phyloP scores from a whole-genome alignment of 2,329 filamentous ascomycete genomes.

The Biscogniauxia marginata region DNA sequence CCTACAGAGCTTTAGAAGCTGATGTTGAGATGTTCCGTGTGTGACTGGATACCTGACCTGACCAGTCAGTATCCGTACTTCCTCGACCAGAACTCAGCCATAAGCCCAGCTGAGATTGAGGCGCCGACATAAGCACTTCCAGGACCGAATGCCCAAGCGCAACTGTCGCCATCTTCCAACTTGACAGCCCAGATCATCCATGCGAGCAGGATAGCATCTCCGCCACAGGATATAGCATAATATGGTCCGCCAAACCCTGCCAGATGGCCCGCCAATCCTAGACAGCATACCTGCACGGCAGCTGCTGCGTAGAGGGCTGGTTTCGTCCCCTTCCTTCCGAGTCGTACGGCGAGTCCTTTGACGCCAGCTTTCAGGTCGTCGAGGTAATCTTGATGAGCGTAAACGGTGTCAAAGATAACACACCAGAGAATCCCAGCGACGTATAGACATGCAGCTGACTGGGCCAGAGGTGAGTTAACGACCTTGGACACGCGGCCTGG shows the following conservation, averaged over 20 bases:
- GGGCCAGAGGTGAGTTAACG: background rate
- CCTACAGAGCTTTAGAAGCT: too few species aligned
- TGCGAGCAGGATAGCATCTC: background rate
- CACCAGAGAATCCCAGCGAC: conserved; percentile 4
- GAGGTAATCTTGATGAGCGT: conserved; percentile 44
- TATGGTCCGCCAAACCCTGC: conserved; percentile 1
- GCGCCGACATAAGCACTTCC: conserved; percentile 2
- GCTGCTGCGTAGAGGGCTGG: background rate
- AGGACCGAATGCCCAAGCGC: background rate
- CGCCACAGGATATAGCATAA: conserved; percentile 5
- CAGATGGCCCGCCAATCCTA: conserved; percentile 1
- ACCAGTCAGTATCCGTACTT: background rate
- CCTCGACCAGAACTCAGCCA: conserved; percentile 1
- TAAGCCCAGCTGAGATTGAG: background rate
- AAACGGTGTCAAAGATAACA: conserved; percentile 10
- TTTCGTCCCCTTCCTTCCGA: conserved; percentile 7
- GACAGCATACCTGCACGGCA: background rate
- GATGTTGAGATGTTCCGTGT: too few species aligned
- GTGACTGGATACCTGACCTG: too few species aligned
- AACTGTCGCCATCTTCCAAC: conserved; percentile 1
- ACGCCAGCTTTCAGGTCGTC: conserved; percentile 43
- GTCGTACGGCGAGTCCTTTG: conserved; percentile 47
- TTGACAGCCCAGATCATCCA: conserved; percentile 3
- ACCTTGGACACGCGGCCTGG: background rate
- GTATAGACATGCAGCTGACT: conserved; percentile 1